Evolutionary conservation across 2,329 filamentous ascomycete genomes (phyloP), one percentile per base, ranked within the genome.

Genomic region (Phyllosticta ampelicida): DNA sequence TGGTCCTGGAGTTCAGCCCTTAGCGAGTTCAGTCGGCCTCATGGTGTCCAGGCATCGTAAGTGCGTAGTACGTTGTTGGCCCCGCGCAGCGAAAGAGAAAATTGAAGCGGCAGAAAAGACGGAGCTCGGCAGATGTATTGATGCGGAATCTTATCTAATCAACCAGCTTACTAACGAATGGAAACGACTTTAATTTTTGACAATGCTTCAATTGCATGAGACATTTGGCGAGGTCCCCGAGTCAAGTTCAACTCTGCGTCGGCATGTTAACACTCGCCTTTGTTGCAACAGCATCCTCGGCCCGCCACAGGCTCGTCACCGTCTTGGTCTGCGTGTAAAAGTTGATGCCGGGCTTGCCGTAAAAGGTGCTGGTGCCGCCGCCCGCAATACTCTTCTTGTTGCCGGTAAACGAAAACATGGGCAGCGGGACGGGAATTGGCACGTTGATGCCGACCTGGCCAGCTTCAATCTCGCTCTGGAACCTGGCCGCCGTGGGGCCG

Each of bases 301-400:
- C 84, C 68, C 84, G 84, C 94, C 94, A 99, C 71, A 95, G 76
- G 64, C 89, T 86, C 56, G 94, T 99, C 53, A 99, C 94, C 2
- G 94, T 99, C 87, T 99, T 97, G 70, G 88, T 82, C 77, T 97
- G 94, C 2, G 94, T 99, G 75, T 95, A 97, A 71, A 99, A 99
- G 70, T 88, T 86, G 70, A 99, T 75, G 21, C 92, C 94, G 0
- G 90, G 89, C 74, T 89, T 87, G 64, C 94, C 94, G 75, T 99
- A 99, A 72, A 99, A 97, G 16, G 90, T 95, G 76, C 83, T 95
- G 44, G 89, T 87, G 61, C 94, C 92, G 55, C 91, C 91, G 57
- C 92, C 94, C 0, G 94, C 94, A 59, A 97, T 80, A 68, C 85
- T 90, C 80, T 87, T 91, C 85, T 99, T 82, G 71, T 86, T 86